Conservation (phyloP, 306 rosid species). For the Pyrus pyrifolia region DNA sequence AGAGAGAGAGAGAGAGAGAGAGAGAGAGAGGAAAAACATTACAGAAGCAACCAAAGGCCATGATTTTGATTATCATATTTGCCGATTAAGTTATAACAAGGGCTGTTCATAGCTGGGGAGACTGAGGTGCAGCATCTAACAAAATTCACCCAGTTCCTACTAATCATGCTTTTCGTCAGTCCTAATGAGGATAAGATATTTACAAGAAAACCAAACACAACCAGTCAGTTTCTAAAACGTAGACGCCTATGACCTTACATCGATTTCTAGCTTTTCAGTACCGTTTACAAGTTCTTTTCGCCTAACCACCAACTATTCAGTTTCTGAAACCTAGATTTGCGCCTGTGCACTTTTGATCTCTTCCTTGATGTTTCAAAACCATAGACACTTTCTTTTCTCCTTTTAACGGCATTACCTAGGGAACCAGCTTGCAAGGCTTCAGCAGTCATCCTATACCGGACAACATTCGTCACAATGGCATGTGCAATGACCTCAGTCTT, state of each 20-base stretch:
- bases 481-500: conserved; percentile 52
- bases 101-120: conserved; percentile 5
- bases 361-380: conserved; percentile 58
- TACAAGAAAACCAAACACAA: conserved; percentile 32
- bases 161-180: conserved; percentile 13
- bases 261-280: conserved; percentile 59
- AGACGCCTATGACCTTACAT: conserved; percentile 46
- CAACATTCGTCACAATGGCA: conserved; percentile 70
- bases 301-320: conserved; percentile 30
- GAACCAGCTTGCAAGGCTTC: conserved; percentile 33
- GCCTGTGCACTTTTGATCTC: conserved; percentile 58
- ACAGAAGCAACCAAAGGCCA: not conserved
- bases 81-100: not conserved
- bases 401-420: conserved; percentile 46
- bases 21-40: not conserved
- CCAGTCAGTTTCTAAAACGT: conserved; percentile 22
- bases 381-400: conserved; percentile 30
- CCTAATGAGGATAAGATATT: conserved; percentile 22
- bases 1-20: not conserved
- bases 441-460: conserved; percentile 39
- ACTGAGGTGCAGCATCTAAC: conserved; percentile 74
- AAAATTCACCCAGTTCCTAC: conserved; percentile 82
- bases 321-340: conserved; percentile 39
- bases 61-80: not conserved
- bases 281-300: conserved; percentile 32